These are phyloP conservation scores for Odonthalia washingtoniensis DNA, from an alignment of 31 red algal species.

Conservation along the genomic window DNA sequence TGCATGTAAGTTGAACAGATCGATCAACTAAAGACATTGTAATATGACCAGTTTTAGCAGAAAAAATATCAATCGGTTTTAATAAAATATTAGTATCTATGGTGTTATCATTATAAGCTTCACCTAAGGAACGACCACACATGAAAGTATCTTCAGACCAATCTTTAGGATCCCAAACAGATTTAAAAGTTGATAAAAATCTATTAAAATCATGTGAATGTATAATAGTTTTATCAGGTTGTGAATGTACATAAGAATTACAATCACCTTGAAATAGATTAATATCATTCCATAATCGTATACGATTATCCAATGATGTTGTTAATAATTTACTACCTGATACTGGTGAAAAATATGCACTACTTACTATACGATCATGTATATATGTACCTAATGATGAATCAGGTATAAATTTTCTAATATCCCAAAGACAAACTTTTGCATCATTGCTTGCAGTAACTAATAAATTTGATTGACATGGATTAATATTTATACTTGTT, in stretches of 20 bases:
- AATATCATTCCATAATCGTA: slow-evolving; percentile 72
- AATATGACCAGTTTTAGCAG: slow-evolving; percentile 48
- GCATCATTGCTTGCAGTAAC: slow-evolving; percentile 76
- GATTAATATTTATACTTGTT: slow-evolving; percentile 62
- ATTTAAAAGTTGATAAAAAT: slow-evolving; percentile 62
- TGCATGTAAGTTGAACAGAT: slow-evolving; percentile 53
- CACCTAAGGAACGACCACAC: slow-evolving; percentile 81
- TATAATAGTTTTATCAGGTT: slow-evolving; percentile 56
- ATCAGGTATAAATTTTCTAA: slow-evolving; percentile 53
- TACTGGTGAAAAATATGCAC: slow-evolving; percentile 74
- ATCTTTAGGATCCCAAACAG: slow-evolving; percentile 85
- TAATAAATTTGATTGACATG: slow-evolving; percentile 42
- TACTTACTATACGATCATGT: slow-evolving; percentile 51
- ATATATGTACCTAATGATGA: slow-evolving; percentile 40
- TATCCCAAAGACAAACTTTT: slow-evolving; percentile 75
- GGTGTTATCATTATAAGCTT: slow-evolving; percentile 51
- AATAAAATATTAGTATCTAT: slow-evolving; percentile 16
- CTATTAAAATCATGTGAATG: slow-evolving; percentile 84
- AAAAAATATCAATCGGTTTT: slow-evolving; percentile 85
- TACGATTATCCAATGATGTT: slow-evolving; percentile 67
- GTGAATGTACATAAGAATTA: slow-evolving; percentile 13
- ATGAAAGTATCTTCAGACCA: slow-evolving; percentile 77
- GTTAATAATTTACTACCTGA: slow-evolving; percentile 70
- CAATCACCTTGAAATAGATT: slow-evolving; percentile 55
- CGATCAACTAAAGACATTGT: slow-evolving; percentile 65